Evolutionary conservation across 2,329 filamentous ascomycete species (phyloP), one percentile per base, ranked within the genome.

Genomic region (Spiromastix sp.): DNA sequence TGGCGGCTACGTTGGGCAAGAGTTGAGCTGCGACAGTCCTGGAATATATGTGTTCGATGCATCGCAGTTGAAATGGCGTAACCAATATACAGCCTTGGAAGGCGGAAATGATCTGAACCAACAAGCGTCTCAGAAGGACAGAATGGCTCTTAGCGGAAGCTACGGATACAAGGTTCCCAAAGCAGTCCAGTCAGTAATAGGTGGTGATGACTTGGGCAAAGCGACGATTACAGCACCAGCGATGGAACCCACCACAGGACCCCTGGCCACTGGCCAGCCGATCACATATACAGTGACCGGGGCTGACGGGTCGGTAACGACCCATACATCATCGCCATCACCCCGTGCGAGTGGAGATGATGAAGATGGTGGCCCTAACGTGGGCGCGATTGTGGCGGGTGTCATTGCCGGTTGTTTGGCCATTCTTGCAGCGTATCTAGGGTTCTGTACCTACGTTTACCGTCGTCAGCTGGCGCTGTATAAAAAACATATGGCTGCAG

Each of bases 41-140:
- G 79, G 79, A 1, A 68, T 85, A 41, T 85, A 84, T 50, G 73
- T 85, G 17, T 89, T 85, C 60, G 86, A 93, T 49, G 63, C 86
- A 34, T 81, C 74, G 7, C 74, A 71, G 22, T 67, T 77, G 1
- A 50, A 68, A 34, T 93, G 85, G 85, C 64, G 79, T 38, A 70
- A 74, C 15, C 67, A 68, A 2, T 93, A 89, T 52, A 74, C 77
- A 26, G 80, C 83, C 0, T 60, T 70, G 0, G 67, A 65, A 5
- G 66, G 66, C 16, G 58, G 71, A n/a, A 65, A 71, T 36, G 47
- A 60, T 4, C 54, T 69, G 37, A 71, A 67, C 35, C 70, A 62
- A 56, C 74, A 64, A 59, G 66, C 56, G 11, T 63, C 67, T 17
- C 71, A 74, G 37, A 53, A 44, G 63, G 67, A 74, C 29, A 55